Evolutionary conservation across 805 yeast species (phyloP).

Genomic region (Cyberlindnera maritima): DNA sequence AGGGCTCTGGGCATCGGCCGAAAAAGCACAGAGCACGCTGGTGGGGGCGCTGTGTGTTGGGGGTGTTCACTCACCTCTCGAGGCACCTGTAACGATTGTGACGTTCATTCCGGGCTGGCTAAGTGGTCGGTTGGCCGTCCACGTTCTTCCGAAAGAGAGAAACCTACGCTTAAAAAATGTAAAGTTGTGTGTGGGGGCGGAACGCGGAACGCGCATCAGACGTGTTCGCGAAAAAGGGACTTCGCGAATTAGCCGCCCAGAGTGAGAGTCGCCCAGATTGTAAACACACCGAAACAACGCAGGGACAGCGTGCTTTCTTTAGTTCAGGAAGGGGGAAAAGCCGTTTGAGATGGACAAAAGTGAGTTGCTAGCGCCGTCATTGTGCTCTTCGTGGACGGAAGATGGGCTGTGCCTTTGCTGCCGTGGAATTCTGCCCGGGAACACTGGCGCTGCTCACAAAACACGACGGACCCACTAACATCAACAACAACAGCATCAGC

Average conservation of each 20-base stretch:
- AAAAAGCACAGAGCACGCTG: no score
- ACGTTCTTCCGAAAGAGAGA: not conserved
- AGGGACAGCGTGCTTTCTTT: not conserved
- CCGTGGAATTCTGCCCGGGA: not conserved
- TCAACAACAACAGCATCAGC: not conserved
- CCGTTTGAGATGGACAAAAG: not conserved
- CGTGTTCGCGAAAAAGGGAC: conserved; percentile 1
- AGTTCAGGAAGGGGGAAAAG: not conserved
- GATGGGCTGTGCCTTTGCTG: no score
- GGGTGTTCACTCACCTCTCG: conserved; percentile 54
- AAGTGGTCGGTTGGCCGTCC: not conserved
- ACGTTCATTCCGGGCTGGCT: conserved; percentile 28
- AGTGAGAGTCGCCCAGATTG: not conserved
- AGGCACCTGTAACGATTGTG: conserved; percentile 58
- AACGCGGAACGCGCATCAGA: not conserved
- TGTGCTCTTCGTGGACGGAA: no score
- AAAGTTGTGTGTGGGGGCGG: conserved; percentile 1
- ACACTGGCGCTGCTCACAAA: not conserved
- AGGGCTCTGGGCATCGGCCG: no score
- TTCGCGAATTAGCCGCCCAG: not conserved
- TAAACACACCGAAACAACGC: not conserved
- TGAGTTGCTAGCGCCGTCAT: no score
- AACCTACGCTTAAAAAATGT: not conserved
- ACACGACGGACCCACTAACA: not conserved
- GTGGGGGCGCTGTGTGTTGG: no score